Base-by-base conservation (phyloP, 768 basidiomycete species). In the Leucosporidium scottii region DNA sequence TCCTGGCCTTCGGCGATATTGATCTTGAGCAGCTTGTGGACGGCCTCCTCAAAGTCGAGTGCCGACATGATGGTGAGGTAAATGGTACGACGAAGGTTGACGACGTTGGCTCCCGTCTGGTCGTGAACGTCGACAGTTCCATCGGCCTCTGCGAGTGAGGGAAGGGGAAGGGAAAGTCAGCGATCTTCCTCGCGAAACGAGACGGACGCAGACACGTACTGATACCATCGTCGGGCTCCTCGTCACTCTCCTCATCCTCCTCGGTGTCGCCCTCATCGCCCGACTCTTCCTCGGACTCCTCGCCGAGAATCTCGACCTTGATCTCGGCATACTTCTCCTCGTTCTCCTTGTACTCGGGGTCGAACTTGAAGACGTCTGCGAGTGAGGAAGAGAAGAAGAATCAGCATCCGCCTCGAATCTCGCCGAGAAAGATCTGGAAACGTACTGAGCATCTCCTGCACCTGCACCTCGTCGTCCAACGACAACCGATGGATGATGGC, bases 11-110 rank as follows among this genome's bases (percentile, higher is more conserved):
- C 92, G 62, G 85, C 82, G 20, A 98, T 80, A 73, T 94, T 88
- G 28, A 99, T 85, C 78, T 94, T 97, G 76, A 98, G 84, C 34
- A 99, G 79, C 77, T 99, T 99, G 80, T 99, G 96, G 0, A 97
- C 93, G 0, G 94, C 94, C 85, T 99, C 96, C 78, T 99, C 96
- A 77, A 76, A 75, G 64, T 76, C 74, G 57, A 76, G 70, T 20
- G 64, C 55, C 5, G 64, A 79, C 94, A 98, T 98, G 82, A 98
- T 94, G 0, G 96, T 96, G 71, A 99, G 80, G 78, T 99, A 99
- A 77, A 99, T 98, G 28, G 85, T 84, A 75, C 93, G 85, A 59
- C 96, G 87, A 59, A 99, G 80, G 78, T 98, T 98, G 78, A 97
- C 92, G 64, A 98, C 81, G 76, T 96, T 96, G 21, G 93, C 96